Conservation (phyloP, 176 grass and related monocot genomes). For the Paspalum notatum region DNA sequence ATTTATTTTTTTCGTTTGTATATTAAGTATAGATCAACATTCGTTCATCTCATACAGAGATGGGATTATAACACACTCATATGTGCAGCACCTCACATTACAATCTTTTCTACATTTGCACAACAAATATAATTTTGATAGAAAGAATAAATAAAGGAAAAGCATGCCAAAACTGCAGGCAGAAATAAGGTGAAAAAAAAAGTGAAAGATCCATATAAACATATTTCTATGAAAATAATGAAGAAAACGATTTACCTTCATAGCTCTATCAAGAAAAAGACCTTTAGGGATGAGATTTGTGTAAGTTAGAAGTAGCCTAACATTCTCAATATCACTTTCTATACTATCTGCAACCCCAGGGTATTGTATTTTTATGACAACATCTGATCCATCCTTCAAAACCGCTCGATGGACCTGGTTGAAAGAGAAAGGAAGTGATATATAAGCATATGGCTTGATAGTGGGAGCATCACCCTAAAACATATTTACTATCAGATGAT, state of each 20-base stretch:
- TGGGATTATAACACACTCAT: not conserved
- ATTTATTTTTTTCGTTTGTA: not conserved
- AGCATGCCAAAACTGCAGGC: not conserved
- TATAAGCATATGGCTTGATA: conserved; percentile 24
- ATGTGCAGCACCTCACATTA: not conserved
- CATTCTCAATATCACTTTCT: conserved; percentile 98
- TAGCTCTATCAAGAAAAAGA: conserved; percentile 96
- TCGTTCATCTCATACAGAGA: conserved; percentile 18
- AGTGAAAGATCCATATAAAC: not conserved
- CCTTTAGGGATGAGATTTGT: conserved; percentile 99
- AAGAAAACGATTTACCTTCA: conserved; percentile 71
- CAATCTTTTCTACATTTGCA: conserved; percentile 9
- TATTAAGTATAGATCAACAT: conserved; percentile 6
- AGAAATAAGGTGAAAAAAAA: not conserved
- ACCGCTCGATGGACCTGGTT: conserved; percentile 79
- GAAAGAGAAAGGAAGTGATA: conserved; percentile 5
- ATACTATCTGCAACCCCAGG: conserved; percentile 95
- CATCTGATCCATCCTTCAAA: conserved; percentile 77
- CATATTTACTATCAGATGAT: not conserved
- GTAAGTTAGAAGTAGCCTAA: conserved; percentile 75
- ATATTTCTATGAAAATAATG: not conserved
- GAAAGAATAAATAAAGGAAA: not conserved
- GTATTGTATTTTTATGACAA: conserved; percentile 99
- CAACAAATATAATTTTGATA: conserved; percentile 19
- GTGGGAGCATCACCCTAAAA: conserved; percentile 2